Percentiles rank a stretch among this genome's conserved stretches.
Conservation (phyloP, 208 protist species). For the Phytomonas serpens region DNA sequence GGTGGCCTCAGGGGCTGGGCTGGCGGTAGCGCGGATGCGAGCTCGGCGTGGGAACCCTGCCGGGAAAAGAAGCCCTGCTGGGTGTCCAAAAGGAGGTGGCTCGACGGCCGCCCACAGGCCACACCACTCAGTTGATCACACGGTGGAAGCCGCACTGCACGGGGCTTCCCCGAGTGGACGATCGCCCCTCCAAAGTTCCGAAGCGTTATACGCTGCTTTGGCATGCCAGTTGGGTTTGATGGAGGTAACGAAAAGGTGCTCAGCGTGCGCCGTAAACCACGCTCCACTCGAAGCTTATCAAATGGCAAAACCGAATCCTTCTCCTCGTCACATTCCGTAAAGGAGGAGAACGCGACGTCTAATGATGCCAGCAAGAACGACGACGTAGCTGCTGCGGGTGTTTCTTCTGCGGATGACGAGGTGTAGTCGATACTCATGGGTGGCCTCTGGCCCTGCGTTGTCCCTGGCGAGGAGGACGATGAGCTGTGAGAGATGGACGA, state of each 20-base stretch:
- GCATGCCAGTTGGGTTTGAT: neutral
- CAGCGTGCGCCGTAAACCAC: slow-evolving; percentile 19
- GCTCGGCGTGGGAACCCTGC: slow-evolving; percentile 12
- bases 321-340: neutral
- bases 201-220: slow-evolving; percentile 14
- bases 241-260: slow-evolving; percentile 17
- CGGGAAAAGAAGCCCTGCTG: slow-evolving; percentile 15
- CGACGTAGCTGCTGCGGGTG: neutral
- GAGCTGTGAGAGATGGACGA: neutral
- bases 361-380: neutral
- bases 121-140: slow-evolving; percentile 52
- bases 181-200: slow-evolving; percentile 17
- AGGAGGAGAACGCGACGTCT: neutral
- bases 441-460: neutral
- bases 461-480: neutral
- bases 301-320: neutral
- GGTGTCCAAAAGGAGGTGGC: slow-evolving; percentile 28
- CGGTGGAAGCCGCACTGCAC: slow-evolving; percentile 26
- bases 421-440: neutral
- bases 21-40: slow-evolving; percentile 7
- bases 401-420: neutral
- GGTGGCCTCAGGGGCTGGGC: neutral
- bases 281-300: slow-evolving; percentile 22
- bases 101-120: slow-evolving; percentile 38
- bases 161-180: neutral